Percentiles rank a stretch among this genome's conserved stretches.
phyloP scores from a whole-genome alignment of 1,284 basidiomycete species.

The Cystobasidiaceae sp. region DNA sequence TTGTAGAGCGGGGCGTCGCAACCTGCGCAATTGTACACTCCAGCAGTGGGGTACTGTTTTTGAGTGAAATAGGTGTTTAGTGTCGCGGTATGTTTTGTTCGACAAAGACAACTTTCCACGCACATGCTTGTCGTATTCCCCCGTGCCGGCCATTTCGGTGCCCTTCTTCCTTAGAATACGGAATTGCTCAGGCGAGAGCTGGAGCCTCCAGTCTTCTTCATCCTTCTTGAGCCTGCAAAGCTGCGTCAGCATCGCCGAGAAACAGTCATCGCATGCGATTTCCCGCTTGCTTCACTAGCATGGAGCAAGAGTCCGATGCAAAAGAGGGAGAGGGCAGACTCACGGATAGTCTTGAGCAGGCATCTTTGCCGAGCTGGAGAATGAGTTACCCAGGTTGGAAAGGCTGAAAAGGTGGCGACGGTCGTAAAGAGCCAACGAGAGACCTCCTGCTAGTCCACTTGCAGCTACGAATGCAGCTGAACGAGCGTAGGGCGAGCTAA shows the following conservation, averaged over 20 bases:
- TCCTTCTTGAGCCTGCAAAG: constrained; percentile 11
- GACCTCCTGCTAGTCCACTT: constrained; percentile 20
- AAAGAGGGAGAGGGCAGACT: not conserved
- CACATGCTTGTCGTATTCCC: constrained; percentile 46
- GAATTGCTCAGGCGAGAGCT: constrained; percentile 30
- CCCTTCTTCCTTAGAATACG: constrained; percentile 48
- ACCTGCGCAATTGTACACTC: constrained; percentile 46
- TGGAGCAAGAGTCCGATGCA: not conserved
- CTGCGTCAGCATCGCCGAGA: not conserved
- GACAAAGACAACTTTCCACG: too few species aligned
- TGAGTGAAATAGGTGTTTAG: not conserved
- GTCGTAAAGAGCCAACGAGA: constrained; percentile 25
- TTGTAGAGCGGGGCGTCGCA: constrained; percentile 47
- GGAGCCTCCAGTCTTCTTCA: constrained; percentile 29
- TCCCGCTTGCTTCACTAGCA: too few species aligned
- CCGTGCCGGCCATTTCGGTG: constrained; percentile 47
- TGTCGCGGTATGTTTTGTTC: not conserved
- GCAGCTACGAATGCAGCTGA: constrained; percentile 22
- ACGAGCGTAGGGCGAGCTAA: not conserved
- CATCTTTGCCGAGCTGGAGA: constrained; percentile 6
- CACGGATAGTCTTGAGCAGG: constrained; percentile 18
- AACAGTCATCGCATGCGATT: too few species aligned
- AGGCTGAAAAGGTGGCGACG: not conserved
- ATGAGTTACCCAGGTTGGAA: constrained; percentile 27
- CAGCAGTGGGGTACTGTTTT: constrained; percentile 23